Percentiles rank a stretch among this genome's conserved stretches.
Conservation (phyloP, 495 filamentous ascomycete species). For the Parathielavia hyrcaniae region DNA sequence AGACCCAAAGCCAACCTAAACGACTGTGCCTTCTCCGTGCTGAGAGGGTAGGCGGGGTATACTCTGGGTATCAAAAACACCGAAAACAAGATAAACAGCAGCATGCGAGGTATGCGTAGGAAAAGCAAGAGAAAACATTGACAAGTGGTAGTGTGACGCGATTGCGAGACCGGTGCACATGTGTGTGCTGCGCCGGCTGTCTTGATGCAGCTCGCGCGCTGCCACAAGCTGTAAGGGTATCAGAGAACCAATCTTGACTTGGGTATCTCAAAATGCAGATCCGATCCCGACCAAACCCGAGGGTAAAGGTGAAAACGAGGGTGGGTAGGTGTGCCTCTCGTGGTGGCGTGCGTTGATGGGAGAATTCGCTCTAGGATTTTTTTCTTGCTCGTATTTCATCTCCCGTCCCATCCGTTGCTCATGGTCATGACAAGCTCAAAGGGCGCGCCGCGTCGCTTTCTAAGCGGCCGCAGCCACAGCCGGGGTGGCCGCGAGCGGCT, state of each 20-base stretch:
- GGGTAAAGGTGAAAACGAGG: constrained; percentile 31
- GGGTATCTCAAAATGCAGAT: constrained; percentile 55
- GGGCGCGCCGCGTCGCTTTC: constrained; percentile 25
- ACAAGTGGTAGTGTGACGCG: constrained; percentile 5
- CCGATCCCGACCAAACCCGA: constrained; percentile 45
- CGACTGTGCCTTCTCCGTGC: constrained; percentile 14
- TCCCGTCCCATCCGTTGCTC: constrained; percentile 15
- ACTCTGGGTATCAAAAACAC: constrained; percentile 36
- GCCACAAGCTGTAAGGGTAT: constrained; percentile 33
- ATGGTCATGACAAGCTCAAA: constrained; percentile 11
- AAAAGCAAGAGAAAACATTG: constrained; percentile 13
- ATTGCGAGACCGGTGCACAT: not conserved
- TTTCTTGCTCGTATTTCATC: constrained; percentile 20
- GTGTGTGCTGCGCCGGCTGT: not conserved
- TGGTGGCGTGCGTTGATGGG: constrained; percentile 23
- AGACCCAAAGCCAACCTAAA: constrained; percentile 20
- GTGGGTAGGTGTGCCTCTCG: constrained; percentile 11
- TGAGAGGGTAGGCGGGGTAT: constrained; percentile 23
- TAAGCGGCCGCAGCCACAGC: constrained; percentile 47
- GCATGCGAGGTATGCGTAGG: not conserved
- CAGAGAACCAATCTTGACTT: constrained; percentile 46
- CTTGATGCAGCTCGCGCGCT: not conserved
- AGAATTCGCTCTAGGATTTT: constrained; percentile 32
- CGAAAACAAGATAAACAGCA: constrained; percentile 7
- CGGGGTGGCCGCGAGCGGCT: constrained; percentile 36